Base-by-base conservation (phyloP, 371 early-diverging fungal genomes). In the Nosema bombycis region DNA sequence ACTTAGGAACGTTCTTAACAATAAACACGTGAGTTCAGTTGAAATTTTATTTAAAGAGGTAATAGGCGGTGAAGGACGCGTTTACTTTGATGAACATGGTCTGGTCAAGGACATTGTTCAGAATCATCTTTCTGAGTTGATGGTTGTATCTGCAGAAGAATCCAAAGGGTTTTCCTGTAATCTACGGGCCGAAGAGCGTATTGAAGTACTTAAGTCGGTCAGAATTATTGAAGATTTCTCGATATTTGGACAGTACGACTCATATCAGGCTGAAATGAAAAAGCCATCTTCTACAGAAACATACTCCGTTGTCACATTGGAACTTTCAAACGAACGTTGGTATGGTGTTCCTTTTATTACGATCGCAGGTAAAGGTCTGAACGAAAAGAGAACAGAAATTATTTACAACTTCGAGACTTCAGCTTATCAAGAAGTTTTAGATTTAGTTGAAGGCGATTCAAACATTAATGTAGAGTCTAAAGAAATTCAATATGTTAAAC, bases 31-130 rank as follows among this genome's bases (percentile, higher is more conserved):
- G 75, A 89, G 90, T 79, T 94, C 93, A 75, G 90, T 98, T n/a
- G 94, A 96, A 84, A 94, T 94, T 85, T 92, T 93, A 0, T 98
- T 96, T 87, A 96, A 96, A 84, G 99, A 98, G 82, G 90, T 89
- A 74, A 90, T 96, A 84, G 97, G 96, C 24, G 95, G 94, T 3
- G 93, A 95, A 82, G 98, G 97, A 38, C 91, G 98, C 38, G 94
- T 94, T 14, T 96, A 96, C 88, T 98, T 96, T 90, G 96, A 98
- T 85, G 92, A 94, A 85, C 94, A 93, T 86, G 99, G 99, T 62
- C 95, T 96, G 67, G 92, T 97, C 79, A 93, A 96, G 77, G 98
- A 98, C 84, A 95, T 98, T 33, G 94, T 98, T 90, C 97, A 96
- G 88, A 97, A 96, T 89, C 92, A 96, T 83, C 70, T 96, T 67